phyloP scores from a whole-genome alignment of 202 grass and related monocot species.

The Musa balbisiana region DNA sequence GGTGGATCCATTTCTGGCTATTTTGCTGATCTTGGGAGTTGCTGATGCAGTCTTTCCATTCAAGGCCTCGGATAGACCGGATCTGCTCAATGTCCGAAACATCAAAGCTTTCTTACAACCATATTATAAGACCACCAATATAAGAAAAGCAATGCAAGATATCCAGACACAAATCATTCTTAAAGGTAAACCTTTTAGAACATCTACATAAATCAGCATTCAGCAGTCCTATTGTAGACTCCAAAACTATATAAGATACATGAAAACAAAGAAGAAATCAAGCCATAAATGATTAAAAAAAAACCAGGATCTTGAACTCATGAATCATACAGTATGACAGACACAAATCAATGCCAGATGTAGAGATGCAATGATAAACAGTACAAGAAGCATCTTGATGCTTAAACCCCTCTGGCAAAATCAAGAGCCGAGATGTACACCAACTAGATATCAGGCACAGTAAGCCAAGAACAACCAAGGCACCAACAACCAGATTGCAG shows the following conservation, averaged over 20 bases:
- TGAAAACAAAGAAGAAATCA: neutral
- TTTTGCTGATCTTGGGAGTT: conserved; percentile 1
- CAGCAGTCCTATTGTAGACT: neutral
- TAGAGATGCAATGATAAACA: neutral
- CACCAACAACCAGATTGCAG: neutral
- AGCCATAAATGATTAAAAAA: neutral
- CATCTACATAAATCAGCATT: neutral
- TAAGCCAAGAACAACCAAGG: neutral
- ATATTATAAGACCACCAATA: neutral
- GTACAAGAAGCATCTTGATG: neutral
- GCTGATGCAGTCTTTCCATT: conserved; percentile 8
- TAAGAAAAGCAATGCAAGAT: neutral
- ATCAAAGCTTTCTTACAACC: neutral
- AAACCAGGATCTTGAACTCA: neutral
- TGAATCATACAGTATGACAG: neutral
- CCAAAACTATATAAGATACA: neutral
- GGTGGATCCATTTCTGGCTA: conserved; percentile 7
- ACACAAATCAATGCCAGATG: neutral
- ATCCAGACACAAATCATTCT: neutral
- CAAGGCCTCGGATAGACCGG: neutral
- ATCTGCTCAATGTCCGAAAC: conserved; percentile 5
- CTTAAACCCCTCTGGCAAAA: neutral
- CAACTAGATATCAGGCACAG: neutral
- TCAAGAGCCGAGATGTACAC: neutral
- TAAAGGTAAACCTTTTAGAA: neutral